Evolutionary conservation across 768 basidiomycete genomes (phyloP), one percentile per base, ranked within the genome.

Genomic region (Amyloporia xantha): DNA sequence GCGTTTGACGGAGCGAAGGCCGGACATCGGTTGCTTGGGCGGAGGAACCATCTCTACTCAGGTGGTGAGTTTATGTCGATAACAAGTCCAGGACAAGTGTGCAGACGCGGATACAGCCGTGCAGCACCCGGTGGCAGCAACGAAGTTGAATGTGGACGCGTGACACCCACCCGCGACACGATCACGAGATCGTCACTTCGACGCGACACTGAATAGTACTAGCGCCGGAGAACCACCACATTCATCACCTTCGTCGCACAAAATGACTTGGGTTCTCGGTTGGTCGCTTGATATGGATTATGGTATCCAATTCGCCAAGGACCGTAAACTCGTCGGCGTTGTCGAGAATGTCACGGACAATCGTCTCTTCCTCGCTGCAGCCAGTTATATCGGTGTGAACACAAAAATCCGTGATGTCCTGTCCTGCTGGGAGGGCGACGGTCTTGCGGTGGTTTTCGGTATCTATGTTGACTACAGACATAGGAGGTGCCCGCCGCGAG

Each of bases 1-100:
- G 50, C 87, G 76, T 54, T 72, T 72, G 39, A 87, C 53, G 1
- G 73, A 72, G 28, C 76, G 67, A 20, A 89, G 73, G 1, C 86
- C 86, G 1, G 86, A 88, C 55, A 63, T 62, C 2, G 61, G 59
- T 39, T 66, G 64, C 41, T 58, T 62, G 2, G 23, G 28, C 21
- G 11, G 13, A 7, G 33, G 17, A 17, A 33, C n/a, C 44, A 46
- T 46, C 20, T 21, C 40, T 4, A 21, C 13, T 41, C 17, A 15
- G 15, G 30, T 7, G 15, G 7, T 39, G 19, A 39, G 19, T 7
- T 6, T 13, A 6, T 39, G 6, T 6, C 7, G n/a, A n/a, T n/a
- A n/a, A n/a, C n/a, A n/a, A n/a, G n/a, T n/a, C n/a, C n/a, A n/a
- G n/a, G n/a, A n/a, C n/a, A n/a, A n/a, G n/a, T n/a, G n/a, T n/a